Base-by-base conservation (phyloP, 768 basidiomycete genomes). In the Mycena pura region DNA sequence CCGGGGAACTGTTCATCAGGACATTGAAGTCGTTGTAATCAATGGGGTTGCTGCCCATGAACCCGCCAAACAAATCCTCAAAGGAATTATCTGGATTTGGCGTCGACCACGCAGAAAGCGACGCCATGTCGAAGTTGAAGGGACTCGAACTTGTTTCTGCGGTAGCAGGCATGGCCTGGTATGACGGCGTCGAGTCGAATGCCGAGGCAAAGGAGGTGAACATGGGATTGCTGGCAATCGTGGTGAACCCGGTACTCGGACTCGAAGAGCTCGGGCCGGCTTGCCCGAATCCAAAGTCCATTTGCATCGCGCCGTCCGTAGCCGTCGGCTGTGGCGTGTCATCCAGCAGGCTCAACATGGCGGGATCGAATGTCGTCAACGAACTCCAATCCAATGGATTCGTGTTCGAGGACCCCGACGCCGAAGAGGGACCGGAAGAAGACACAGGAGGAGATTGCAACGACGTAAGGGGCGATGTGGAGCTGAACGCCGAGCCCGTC, bases 171-270 rank as follows among this genome's bases (percentile, higher is more conserved):
- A 40, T 43, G 45, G 64, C n/a, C n/a, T n/a, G 60, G 5, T 47
- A 68, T 24, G 76, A 72, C 11, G 77, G 68, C 15, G 76, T 72
- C 32, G 76, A 68, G 14, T 88, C 87, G 64, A 83, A 86, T 7
- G 77, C 74, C 19, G 86, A 83, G 15, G 88, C 84, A 70, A 90
- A 90, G n/a, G 92, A 91, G 80, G 91, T 92, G 79, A 90, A 93
- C 76, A 87, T 82, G 1, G 93, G 92, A 63, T 93, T 93, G 75
- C 82, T 87, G 48, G 92, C 92, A 57, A 95, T 88, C 11, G 90
- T 92, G 57, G 89, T 93, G 73, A 86, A 93, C 1, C 86, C 83
- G 6, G 80, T 77, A 31, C 77, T 77, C 15, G 78, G 73, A 1
- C 80, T 73, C 28, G 81, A 71, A 7, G 83, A 77, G 62, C 75